phyloP scores from a whole-genome alignment of 495 filamentous ascomycete genomes.

The Penicillium egyptiacum region DNA sequence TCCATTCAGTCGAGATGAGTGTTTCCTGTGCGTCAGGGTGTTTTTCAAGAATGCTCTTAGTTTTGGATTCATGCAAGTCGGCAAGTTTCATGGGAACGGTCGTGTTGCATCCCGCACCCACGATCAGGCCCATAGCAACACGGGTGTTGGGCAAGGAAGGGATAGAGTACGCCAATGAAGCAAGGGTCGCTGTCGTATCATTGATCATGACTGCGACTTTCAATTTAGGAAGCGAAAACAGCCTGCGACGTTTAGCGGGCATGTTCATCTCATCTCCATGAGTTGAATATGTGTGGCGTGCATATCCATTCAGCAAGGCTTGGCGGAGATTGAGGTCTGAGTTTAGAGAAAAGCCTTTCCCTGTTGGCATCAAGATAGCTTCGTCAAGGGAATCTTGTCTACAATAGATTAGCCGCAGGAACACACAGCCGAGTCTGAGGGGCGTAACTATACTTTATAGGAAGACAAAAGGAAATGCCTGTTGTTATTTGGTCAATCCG shows the following conservation, averaged over 20 bases:
- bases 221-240: conserved; percentile 56
- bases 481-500: conserved; percentile 55
- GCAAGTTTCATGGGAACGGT: conserved; percentile 64
- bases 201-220: conserved; percentile 71
- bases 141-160: conserved; percentile 58
- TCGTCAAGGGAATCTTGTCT: conserved; percentile 69
- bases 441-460: conserved; percentile 59
- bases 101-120: conserved; percentile 75
- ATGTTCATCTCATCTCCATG: conserved; percentile 23
- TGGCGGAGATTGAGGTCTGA: conserved; percentile 65
- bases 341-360: conserved; percentile 75
- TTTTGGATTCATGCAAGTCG: conserved; percentile 60
- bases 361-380: conserved; percentile 73
- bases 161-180: conserved; percentile 64
- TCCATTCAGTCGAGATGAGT: conserved; percentile 79
- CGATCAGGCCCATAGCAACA: conserved; percentile 71
- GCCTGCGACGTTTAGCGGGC: conserved; percentile 33
- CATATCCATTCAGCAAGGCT: conserved; percentile 64
- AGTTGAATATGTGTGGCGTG: conserved; percentile 44
- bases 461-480: conserved; percentile 79
- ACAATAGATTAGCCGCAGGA: conserved; percentile 4
- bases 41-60: conserved; percentile 31
- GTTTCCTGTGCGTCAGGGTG: conserved; percentile 49
- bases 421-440: not conserved
- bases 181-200: conserved; percentile 71